Conservation (phyloP, 352 stramenopile genomes). For the Chrysophaeum taylorii region DNA sequence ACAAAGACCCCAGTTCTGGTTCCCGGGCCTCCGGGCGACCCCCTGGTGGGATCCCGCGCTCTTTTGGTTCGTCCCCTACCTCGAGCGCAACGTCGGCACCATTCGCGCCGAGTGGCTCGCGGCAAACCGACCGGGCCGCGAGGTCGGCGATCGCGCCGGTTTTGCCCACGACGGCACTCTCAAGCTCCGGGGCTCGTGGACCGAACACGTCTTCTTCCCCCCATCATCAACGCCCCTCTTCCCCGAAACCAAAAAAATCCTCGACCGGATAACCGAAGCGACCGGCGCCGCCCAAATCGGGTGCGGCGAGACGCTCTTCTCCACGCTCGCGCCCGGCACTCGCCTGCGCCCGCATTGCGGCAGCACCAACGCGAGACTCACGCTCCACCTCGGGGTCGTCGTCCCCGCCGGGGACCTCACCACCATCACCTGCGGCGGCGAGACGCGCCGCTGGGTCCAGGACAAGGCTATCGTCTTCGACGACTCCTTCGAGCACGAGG, state of each 20-base stretch:
- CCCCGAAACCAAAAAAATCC: background rate
- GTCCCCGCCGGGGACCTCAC: conserved; percentile 25
- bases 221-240: background rate
- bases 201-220: background rate
- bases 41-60: background rate
- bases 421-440: background rate
- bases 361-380: conserved; percentile 43
- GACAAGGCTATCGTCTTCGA: conserved; percentile 17
- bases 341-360: conserved; percentile 44
- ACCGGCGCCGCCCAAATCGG: conserved; percentile 25
- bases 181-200: background rate
- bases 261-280: background rate
- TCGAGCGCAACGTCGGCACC: background rate
- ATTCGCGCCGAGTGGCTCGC: background rate
- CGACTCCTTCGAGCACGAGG: conserved; percentile 22
- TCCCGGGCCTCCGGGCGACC: background rate
- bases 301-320: conserved; percentile 51
- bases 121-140: background rate
- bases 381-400: conserved; percentile 46
- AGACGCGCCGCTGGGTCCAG: background rate
- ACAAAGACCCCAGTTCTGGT: background rate
- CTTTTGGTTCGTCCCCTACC: background rate
- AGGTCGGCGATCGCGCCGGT: background rate
- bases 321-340: conserved; percentile 34
- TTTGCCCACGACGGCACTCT: background rate